Conservation (phyloP, 352 stramenopile genomes). For the Globisporangium cystogenes region DNA sequence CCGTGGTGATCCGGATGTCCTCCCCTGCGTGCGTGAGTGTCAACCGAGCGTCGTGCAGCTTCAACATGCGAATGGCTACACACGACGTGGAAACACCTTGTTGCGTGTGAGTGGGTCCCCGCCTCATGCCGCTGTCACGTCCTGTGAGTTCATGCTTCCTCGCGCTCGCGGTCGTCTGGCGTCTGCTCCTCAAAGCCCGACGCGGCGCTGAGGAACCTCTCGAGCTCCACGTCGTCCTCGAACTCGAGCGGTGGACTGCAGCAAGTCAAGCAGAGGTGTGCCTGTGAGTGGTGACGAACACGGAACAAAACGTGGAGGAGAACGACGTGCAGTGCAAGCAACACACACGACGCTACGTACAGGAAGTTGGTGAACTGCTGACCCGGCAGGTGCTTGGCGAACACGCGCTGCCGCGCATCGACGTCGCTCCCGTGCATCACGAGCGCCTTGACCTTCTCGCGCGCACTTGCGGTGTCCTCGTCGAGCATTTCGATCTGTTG, state of each 20-base stretch:
- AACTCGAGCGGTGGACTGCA: conserved; percentile 48
- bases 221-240: conserved; percentile 34
- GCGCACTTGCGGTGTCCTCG: conserved; percentile 41
- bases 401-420: conserved; percentile 42
- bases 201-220: conserved; percentile 2
- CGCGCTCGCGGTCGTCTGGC: background rate
- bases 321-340: background rate
- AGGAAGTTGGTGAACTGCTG: conserved; percentile 64
- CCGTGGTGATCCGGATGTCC: too few relatives aligned
- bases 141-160: conserved; percentile 1
- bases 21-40: too few relatives aligned
- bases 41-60: too few relatives aligned
- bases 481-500: conserved; percentile 54
- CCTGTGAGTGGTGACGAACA: too few relatives aligned
- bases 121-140: too few relatives aligned
- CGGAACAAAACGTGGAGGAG: too few relatives aligned
- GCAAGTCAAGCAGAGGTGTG: too few relatives aligned
- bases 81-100: too few relatives aligned
- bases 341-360: conserved; percentile 24
- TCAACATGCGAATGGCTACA: too few relatives aligned
- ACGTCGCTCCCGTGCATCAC: conserved; percentile 72
- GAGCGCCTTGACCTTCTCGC: conserved; percentile 72
- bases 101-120: too few relatives aligned
- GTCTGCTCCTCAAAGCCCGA: background rate
- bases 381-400: conserved; percentile 40